Percentiles rank a stretch among this genome's conserved stretches.
phyloP scores from a whole-genome alignment of 805 yeast genomes.

The Candida pseudoglaebosa region DNA sequence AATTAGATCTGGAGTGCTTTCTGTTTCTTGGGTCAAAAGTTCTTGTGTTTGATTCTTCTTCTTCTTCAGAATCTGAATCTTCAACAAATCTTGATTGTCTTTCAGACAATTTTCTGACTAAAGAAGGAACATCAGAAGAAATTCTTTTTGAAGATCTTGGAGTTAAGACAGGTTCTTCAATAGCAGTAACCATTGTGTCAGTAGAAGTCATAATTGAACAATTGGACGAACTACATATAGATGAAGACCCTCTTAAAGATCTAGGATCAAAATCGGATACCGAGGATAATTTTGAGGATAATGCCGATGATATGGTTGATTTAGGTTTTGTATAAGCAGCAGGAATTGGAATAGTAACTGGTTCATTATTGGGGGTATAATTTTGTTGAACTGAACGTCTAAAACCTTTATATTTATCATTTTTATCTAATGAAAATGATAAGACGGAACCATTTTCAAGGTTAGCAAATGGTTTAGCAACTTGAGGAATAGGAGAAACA shows the following conservation, averaged over 20 bases:
- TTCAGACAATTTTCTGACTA: slow-evolving; percentile 9
- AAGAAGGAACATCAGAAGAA: slow-evolving; percentile 7
- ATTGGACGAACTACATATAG: slow-evolving; percentile 9
- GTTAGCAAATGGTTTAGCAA: background rate
- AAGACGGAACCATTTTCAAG: slow-evolving; percentile 10
- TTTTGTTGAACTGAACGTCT: slow-evolving; percentile 29
- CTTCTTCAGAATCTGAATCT: slow-evolving; percentile 5
- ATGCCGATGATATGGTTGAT: slow-evolving; percentile 3
- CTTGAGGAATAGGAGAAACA: background rate
- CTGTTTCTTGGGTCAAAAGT: slow-evolving; percentile 19
- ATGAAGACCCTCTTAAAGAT: slow-evolving; percentile 5
- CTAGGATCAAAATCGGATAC: slow-evolving; percentile 21
- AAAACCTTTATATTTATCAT: slow-evolving; percentile 39
- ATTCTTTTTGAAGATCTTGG: slow-evolving; percentile 24
- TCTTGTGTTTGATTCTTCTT: background rate
- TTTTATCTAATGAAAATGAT: slow-evolving; percentile 23
- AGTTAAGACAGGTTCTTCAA: slow-evolving; percentile 18
- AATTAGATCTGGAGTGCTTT: slow-evolving; percentile 17
- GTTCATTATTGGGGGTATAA: slow-evolving; percentile 14
- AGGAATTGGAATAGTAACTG: slow-evolving; percentile 22
- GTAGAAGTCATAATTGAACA: slow-evolving; percentile 5
- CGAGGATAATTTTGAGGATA: slow-evolving; percentile 3
- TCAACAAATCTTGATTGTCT: slow-evolving; percentile 8
- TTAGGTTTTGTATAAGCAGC: slow-evolving; percentile 8
- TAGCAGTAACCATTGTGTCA: slow-evolving; percentile 13